These are phyloP conservation scores for Pleurotus giganteus DNA, from an alignment of 768 basidiomycete species.

Conservation along the genomic window DNA sequence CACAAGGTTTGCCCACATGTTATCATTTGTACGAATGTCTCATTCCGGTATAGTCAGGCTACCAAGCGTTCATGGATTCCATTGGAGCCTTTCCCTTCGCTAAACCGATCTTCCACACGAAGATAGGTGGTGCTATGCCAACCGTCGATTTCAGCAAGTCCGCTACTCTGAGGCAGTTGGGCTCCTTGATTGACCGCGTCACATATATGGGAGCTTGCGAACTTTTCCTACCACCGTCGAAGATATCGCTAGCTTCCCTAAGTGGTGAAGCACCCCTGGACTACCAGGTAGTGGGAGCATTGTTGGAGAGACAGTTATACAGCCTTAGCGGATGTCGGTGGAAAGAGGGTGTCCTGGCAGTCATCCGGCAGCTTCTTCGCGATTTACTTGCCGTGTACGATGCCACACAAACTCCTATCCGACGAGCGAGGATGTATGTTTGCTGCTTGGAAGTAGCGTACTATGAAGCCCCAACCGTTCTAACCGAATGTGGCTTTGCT, in stretches of 20 bases:
- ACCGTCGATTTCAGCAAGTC: slow-evolving; percentile 38
- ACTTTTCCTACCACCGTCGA: slow-evolving; percentile 48
- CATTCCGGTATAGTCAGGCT: slow-evolving; percentile 48
- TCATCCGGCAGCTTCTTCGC: slow-evolving; percentile 40
- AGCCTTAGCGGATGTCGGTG: slow-evolving; percentile 51
- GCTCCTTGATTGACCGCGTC: slow-evolving; percentile 57
- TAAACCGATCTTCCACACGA: slow-evolving; percentile 34
- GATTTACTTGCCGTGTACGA: slow-evolving; percentile 53
- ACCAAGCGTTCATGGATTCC: slow-evolving; percentile 51
- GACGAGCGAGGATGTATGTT: slow-evolving; percentile 56
- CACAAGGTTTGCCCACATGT: slow-evolving; percentile 50
- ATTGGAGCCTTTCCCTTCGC: slow-evolving; percentile 54
- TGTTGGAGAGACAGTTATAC: slow-evolving; percentile 63
- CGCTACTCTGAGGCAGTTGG: slow-evolving; percentile 51
- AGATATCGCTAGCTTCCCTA: slow-evolving; percentile 44
- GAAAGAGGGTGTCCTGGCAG: slow-evolving; percentile 52
- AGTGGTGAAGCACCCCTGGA: slow-evolving; percentile 19
- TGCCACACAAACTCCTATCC: slow-evolving; percentile 46
- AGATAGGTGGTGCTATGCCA: slow-evolving; percentile 25
- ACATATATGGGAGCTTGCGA: slow-evolving; percentile 70
- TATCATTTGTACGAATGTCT: slow-evolving; percentile 5
- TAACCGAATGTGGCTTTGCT: slow-evolving; percentile 20
- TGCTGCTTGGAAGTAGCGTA: slow-evolving; percentile 54
- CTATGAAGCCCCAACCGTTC: slow-evolving; percentile 21
- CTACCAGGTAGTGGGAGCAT: slow-evolving; percentile 38